Conservation (phyloP, 2,329 filamentous ascomycete genomes). For the Biscogniauxia mediterranea region DNA sequence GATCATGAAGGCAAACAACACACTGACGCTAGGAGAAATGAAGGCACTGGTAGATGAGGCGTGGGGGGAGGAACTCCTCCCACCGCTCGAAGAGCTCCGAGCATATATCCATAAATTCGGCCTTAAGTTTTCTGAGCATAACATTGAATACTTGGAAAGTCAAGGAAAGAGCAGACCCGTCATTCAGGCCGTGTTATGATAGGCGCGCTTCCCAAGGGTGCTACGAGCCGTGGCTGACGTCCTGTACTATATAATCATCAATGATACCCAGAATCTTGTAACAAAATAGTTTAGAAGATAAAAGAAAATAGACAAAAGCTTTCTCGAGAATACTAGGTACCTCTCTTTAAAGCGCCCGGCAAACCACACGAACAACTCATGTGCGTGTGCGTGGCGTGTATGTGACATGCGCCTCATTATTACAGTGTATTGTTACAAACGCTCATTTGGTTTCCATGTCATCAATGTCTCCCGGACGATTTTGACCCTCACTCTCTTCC, state of each 20-base stretch:
- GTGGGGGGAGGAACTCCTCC: conserved; percentile 36
- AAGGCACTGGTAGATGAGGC: conserved; percentile 37
- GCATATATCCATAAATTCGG: conserved; percentile 24
- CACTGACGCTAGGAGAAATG: conserved; percentile 32
- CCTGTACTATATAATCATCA: neutral
- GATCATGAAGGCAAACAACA: conserved; percentile 24
- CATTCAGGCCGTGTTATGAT: neutral
- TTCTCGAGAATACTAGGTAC: neutral
- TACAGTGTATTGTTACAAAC: neutral
- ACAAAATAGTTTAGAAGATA: neutral
- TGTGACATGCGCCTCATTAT: neutral
- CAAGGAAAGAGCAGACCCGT: too few relatives aligned
- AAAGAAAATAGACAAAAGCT: neutral
- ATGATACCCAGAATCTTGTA: neutral
- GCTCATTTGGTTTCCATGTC: neutral
- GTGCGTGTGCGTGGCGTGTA: neutral
- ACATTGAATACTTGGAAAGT: conserved; percentile 13
- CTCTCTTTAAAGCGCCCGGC: neutral
- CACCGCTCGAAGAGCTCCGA: conserved; percentile 27
- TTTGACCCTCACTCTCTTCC: conserved; percentile 3
- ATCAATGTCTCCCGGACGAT: neutral
- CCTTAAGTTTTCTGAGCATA: conserved; percentile 7
- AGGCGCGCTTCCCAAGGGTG: neutral
- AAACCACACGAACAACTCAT: neutral
- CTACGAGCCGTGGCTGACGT: neutral